Conservation (phyloP, 352 stramenopile genomes). For the Phytophthora foliorum region DNA sequence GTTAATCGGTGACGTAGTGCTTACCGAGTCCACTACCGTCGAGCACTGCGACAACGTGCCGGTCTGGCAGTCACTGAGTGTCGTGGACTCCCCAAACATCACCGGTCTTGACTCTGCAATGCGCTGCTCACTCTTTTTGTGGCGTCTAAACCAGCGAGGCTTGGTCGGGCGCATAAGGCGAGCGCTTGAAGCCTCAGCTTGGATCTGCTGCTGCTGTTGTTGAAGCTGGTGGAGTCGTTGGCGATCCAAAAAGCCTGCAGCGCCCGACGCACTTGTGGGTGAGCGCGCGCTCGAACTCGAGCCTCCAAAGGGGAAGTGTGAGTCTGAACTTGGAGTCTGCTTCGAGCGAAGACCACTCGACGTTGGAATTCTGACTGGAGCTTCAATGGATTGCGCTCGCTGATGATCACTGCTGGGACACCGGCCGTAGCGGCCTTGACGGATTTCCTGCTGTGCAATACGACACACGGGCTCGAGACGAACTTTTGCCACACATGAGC, state of each 20-base stretch:
- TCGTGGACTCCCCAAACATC: slow-evolving; percentile 34
- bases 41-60: slow-evolving; percentile 39
- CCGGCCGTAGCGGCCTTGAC: slow-evolving; percentile 25
- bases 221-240: slow-evolving; percentile 24
- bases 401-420: neutral
- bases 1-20: slow-evolving; percentile 31
- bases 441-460: slow-evolving; percentile 45
- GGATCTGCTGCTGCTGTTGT: slow-evolving; percentile 17
- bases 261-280: neutral
- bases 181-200: slow-evolving; percentile 3
- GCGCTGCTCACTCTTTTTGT: slow-evolving; percentile 31
- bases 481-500: slow-evolving; percentile 42
- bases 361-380: neutral
- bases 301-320: slow-evolving; percentile 15
- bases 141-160: slow-evolving; percentile 35
- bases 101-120: slow-evolving; percentile 25
- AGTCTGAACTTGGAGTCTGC: neutral
- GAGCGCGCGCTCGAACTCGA: neutral
- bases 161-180: slow-evolving; percentile 13
- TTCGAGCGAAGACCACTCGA: neutral
- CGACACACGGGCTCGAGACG: slow-evolving; percentile 30
- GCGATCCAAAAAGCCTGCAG: slow-evolving; percentile 1
- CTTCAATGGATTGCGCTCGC: neutral
- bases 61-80: slow-evolving; percentile 34
- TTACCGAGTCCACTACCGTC: slow-evolving; percentile 21